Evolutionary conservation across 306 rosid species (phyloP).

Genomic region (Prunus mongolica): DNA sequence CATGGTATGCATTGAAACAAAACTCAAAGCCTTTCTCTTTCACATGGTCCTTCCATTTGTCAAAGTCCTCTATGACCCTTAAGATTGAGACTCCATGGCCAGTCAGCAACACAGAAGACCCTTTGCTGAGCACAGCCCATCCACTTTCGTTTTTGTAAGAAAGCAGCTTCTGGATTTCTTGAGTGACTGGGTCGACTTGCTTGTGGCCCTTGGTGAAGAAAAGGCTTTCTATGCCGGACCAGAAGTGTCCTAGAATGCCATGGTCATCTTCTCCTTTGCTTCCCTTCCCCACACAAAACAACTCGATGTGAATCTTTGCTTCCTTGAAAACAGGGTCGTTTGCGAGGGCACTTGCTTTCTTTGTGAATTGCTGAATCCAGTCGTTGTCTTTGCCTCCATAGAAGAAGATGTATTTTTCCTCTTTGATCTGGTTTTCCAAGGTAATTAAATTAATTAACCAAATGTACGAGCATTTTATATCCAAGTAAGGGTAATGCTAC

Average conservation of each 20-base stretch:
- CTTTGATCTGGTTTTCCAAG: constrained; percentile 31
- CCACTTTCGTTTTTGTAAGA: constrained; percentile 54
- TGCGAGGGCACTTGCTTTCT: constrained; percentile 29
- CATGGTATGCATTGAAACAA: constrained; percentile 14
- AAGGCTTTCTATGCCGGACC: constrained; percentile 40
- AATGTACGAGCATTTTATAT: background rate
- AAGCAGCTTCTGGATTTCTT: constrained; percentile 46
- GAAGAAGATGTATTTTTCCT: constrained; percentile 49
- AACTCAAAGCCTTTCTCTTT: constrained; percentile 30
- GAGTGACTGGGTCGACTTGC: constrained; percentile 7
- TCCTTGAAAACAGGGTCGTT: constrained; percentile 43
- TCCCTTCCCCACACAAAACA: constrained; percentile 27
- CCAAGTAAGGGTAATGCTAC: no score
- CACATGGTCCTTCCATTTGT: constrained; percentile 38
- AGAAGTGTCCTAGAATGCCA: constrained; percentile 30
- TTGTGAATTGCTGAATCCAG: constrained; percentile 55
- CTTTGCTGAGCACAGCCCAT: constrained; percentile 47
- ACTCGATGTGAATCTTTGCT: constrained; percentile 33
- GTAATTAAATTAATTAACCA: background rate
- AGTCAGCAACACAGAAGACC: constrained; percentile 18
- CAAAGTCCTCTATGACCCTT: constrained; percentile 34
- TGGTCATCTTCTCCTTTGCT: constrained; percentile 28
- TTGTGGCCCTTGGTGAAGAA: constrained; percentile 31
- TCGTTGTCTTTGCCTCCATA: constrained; percentile 55
- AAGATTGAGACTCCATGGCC: constrained; percentile 37